Conservation (phyloP, 2,329 filamentous ascomycete genomes). For the Myriosclerotinia curreyana region DNA sequence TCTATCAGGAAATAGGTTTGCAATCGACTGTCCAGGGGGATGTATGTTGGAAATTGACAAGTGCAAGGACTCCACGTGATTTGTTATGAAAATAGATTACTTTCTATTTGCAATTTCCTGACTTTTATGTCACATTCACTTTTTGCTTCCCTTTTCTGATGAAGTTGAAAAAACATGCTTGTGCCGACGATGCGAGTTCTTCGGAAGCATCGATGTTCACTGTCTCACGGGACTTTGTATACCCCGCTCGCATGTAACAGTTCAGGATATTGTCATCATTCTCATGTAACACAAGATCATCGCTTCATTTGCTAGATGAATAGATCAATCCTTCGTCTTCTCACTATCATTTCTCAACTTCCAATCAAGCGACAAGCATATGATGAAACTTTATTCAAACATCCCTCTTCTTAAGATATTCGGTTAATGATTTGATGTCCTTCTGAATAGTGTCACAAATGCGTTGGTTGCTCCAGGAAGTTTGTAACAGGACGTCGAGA, state of each 20-base stretch:
- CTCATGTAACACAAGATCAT: background rate
- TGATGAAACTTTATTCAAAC: background rate
- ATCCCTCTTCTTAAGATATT: background rate
- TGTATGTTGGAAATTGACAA: background rate
- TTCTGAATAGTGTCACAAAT: background rate
- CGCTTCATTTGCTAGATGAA: background rate
- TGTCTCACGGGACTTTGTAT: background rate
- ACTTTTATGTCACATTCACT: background rate
- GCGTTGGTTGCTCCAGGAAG: background rate
- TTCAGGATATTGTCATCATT: slow-evolving; percentile 1
- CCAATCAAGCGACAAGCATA: background rate
- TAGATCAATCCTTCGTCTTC: background rate
- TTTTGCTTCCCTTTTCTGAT: background rate
- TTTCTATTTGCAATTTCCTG: background rate
- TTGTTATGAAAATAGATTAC: background rate
- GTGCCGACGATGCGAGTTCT: background rate
- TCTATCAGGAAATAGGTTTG: no score
- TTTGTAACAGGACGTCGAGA: background rate
- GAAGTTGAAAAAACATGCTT: background rate
- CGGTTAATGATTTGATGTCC: background rate
- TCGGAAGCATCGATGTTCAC: background rate
- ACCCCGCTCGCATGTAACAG: background rate
- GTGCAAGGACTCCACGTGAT: background rate
- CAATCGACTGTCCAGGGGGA: background rate
- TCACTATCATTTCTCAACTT: background rate